These are phyloP conservation scores for Gloeopeniophorella convolvens DNA, from an alignment of 768 basidiomycete genomes.

Conservation along the genomic window DNA sequence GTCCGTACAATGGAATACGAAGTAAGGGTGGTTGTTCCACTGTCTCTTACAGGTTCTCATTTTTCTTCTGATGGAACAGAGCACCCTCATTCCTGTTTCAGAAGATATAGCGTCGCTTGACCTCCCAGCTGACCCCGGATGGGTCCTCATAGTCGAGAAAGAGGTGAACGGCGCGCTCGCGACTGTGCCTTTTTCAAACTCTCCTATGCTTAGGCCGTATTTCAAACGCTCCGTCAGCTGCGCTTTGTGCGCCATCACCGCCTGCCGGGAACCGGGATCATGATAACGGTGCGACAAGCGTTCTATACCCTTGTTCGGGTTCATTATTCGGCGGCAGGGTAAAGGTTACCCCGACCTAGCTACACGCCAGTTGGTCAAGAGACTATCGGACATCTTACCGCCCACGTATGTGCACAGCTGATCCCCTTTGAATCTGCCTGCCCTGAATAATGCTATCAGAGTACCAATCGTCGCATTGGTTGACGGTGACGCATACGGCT, in stretches of 20 bases:
- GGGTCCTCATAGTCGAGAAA: conserved; percentile 91
- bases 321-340: conserved; percentile 47
- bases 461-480: conserved; percentile 74
- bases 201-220: conserved; percentile 65
- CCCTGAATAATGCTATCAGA: conserved; percentile 34
- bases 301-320: not conserved
- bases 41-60: not conserved
- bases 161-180: conserved; percentile 46
- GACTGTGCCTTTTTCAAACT: not conserved
- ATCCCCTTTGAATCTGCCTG: not conserved
- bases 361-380: conserved; percentile 77
- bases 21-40: conserved; percentile 32
- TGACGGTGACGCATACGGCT: conserved; percentile 87
- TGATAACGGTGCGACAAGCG: conserved; percentile 58
- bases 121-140: conserved; percentile 48
- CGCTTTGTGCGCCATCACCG: conserved; percentile 42
- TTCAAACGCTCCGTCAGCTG: conserved; percentile 71
- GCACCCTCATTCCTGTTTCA: conserved; percentile 66
- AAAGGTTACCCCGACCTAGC: conserved; percentile 97
- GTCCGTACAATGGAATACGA: conserved; percentile 51
- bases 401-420: conserved; percentile 47
- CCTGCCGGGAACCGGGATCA: conserved; percentile 58
- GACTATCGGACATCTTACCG: conserved; percentile 61
- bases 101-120: conserved; percentile 64
- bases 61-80: conserved; percentile 37